Conservation (phyloP, 768 basidiomycete genomes). For the Suillus lakei region DNA sequence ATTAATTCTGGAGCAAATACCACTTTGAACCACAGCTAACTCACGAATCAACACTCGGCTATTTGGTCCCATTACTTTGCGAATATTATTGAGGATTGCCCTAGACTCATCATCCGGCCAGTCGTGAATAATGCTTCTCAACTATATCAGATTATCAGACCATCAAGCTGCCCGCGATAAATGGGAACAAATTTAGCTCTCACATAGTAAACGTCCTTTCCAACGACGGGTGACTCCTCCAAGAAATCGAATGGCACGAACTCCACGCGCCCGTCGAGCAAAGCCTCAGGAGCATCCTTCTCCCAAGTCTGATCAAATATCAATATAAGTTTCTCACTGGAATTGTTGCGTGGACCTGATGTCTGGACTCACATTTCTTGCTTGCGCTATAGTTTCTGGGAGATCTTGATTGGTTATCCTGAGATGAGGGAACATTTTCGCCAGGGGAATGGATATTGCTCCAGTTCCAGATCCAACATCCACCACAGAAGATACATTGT, state of each 20-base stretch:
- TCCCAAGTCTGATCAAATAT: conserved; percentile 17
- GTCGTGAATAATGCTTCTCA: conserved; percentile 37
- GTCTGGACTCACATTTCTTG: conserved; percentile 22
- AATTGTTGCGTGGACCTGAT: background rate
- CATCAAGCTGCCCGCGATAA: background rate
- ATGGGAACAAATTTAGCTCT: background rate
- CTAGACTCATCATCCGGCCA: conserved; percentile 40
- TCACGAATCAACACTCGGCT: conserved; percentile 40
- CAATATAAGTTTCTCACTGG: background rate
- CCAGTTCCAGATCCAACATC: conserved; percentile 36
- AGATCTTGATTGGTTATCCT: conserved; percentile 34
- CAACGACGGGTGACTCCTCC: conserved; percentile 20
- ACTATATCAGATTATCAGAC: conserved; percentile 17
- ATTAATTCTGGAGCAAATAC: background rate
- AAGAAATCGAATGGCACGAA: conserved; percentile 28
- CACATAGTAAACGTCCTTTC: conserved; percentile 31
- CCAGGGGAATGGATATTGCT: conserved; percentile 30
- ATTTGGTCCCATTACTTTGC: conserved; percentile 30
- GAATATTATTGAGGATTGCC: conserved; percentile 35
- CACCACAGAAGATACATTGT: conserved; percentile 28
- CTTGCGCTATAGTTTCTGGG: conserved; percentile 27
- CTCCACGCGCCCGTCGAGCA: conserved; percentile 21
- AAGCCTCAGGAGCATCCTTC: conserved; percentile 21
- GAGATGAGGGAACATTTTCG: conserved; percentile 30
- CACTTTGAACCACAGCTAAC: conserved; percentile 10